These are phyloP conservation scores for Nitzschia sp. DNA, from an alignment of 108 stramenopile genomes.

Conservation along the genomic window DNA sequence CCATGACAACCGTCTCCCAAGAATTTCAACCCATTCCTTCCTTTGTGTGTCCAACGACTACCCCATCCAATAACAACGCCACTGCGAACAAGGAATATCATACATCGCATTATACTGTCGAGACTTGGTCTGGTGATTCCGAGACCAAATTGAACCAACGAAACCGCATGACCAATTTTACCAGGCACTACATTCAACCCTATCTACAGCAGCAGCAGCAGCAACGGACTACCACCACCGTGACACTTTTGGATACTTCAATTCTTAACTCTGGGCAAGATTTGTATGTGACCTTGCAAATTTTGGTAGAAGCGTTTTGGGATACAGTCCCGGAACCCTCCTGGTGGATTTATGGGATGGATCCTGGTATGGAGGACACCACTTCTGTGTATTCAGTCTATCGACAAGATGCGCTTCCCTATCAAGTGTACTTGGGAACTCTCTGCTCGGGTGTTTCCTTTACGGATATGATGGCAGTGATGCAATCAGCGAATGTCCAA, in stretches of 20 bases:
- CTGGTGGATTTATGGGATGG: neutral
- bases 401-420: neutral
- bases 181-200: neutral
- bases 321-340: neutral
- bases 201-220: neutral
- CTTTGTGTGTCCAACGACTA: too few species aligned
- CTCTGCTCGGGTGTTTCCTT: neutral
- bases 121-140: neutral
- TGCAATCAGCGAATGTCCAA: constrained; percentile 9
- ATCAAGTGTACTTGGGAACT: constrained; percentile 4
- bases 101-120: too few species aligned
- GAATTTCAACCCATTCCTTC: too few species aligned
- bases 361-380: neutral
- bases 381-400: constrained; percentile 1
- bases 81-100: too few species aligned
- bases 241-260: constrained; percentile 6
- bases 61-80: too few species aligned
- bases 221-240: neutral
- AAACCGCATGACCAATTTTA: too few species aligned
- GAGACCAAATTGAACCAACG: neutral
- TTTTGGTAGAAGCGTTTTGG: neutral
- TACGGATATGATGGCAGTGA: constrained; percentile 27
- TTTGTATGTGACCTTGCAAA: constrained; percentile 3
- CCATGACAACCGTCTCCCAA: too few species aligned
- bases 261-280: neutral